Evolutionary conservation across 192 early-diverging fungal genomes (phyloP).

Genomic region (Chytriomyces sp.): DNA sequence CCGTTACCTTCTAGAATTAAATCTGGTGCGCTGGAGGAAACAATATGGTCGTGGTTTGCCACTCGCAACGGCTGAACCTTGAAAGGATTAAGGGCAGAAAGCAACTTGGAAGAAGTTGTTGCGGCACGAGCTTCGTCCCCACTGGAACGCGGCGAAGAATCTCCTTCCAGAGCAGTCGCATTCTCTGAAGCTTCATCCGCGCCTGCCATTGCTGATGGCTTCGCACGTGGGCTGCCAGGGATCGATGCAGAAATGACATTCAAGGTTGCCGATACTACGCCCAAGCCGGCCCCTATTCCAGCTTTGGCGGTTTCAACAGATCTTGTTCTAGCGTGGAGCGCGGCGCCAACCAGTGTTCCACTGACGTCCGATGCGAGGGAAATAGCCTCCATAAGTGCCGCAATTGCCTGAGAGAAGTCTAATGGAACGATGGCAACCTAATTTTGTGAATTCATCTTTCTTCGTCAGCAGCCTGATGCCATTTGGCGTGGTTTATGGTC

Average conservation of each 20-base stretch:
- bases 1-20: too few species aligned
- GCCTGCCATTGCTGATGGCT: not conserved
- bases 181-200: not conserved
- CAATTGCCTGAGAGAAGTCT: not conserved
- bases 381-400: constrained; percentile 8
- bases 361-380: not conserved
- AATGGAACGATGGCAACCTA: constrained; percentile 12
- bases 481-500: too few species aligned
- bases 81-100: not conserved
- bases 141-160: not conserved
- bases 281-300: constrained; percentile 3
- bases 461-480: too few species aligned
- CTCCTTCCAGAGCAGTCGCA: too few species aligned
- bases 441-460: too few species aligned
- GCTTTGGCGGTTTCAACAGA: constrained; percentile 6
- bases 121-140: not conserved
- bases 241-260: not conserved
- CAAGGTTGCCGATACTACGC: not conserved
- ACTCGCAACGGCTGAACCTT: not conserved
- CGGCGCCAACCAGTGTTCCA: too few species aligned
- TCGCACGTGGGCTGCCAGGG: not conserved
- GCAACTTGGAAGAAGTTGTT: not conserved
- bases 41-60: too few species aligned
- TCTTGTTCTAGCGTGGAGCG: not conserved
- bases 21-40: too few species aligned